Base-by-base conservation (phyloP, 495 filamentous ascomycete genomes). In the Aspergillus bertholletiae region DNA sequence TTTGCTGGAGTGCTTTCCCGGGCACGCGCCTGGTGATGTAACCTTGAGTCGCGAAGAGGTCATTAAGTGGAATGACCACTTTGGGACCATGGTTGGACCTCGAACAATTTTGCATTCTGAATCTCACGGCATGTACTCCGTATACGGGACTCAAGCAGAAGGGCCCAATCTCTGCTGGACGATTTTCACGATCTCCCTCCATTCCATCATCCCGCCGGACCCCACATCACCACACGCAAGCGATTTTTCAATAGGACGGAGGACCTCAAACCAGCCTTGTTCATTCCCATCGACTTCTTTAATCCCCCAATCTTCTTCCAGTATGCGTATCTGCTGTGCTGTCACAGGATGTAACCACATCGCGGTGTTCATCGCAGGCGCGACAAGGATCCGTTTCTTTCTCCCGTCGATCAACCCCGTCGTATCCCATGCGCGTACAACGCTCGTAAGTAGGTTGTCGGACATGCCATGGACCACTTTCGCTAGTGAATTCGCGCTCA, bases 271-370 rank as follows among this genome's bases (percentile, higher is more conserved):
- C 92, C 90, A 96, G 3, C 85, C 87, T 28, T 75, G 68, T 3
- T 71, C 69, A 30, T 62, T 64, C n/a, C 52, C 45, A 37, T 68
- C 46, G 7, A 8, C 20, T 7, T 28, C 21, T 41, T 57, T 64
- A 51, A 83, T 52, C 0, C 80, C 84, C 88, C 89, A 92, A 49
- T 91, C 87, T n/a, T 86, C 82, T 52, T 81, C 73, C 32, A 96
- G 70, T 0, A 87, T 69, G n/a, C 65, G 60, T 9, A 96, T 65
- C 49, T 95, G 88, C 56, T 83, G 81, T 44, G 64, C 73, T 0
- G 91, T 96, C 35, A 96, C 70, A 17, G 92, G 92, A 70, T 96
- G 88, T 48, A 75, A 74, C 87, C 87, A 96, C 93, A 96, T 96
- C 3, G 84, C 84, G n/a, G 85, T 89, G 72, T 95, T 93, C 89